Evolutionary conservation across 2,329 filamentous ascomycete species (phyloP).

Genomic region (Ophiocordyceps sinensis): DNA sequence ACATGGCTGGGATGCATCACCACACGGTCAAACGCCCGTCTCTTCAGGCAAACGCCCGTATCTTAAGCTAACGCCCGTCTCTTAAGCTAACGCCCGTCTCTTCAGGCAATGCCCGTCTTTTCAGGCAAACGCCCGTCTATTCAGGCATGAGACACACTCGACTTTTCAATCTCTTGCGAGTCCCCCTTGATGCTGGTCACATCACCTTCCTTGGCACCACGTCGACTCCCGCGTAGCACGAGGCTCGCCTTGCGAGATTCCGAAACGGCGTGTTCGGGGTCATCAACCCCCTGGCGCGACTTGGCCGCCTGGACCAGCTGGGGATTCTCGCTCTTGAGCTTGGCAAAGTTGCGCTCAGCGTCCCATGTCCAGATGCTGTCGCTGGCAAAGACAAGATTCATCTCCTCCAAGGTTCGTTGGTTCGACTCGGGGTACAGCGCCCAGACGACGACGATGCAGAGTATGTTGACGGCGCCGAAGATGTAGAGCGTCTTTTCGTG

Average conservation of each 20-base stretch:
- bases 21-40: too few relatives aligned
- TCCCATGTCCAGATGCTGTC: constrained; percentile 57
- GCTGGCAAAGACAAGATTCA: constrained; percentile 57
- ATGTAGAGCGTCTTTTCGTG: constrained; percentile 61
- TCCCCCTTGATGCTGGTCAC: not conserved
- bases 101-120: too few relatives aligned
- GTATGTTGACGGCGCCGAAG: constrained; percentile 52
- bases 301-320: constrained; percentile 15
- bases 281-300: constrained; percentile 1
- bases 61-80: too few relatives aligned
- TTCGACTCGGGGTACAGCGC: constrained; percentile 62
- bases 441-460: constrained; percentile 57
- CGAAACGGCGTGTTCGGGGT: constrained; percentile 8
- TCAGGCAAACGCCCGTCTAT: too few relatives aligned
- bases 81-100: too few relatives aligned
- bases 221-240: not conserved
- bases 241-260: constrained; percentile 2
- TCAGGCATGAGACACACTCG: constrained; percentile 15
- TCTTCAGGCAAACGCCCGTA: not conserved
- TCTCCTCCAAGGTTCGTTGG: constrained; percentile 60
- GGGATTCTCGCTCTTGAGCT: constrained; percentile 46
- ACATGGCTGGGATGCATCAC: too few relatives aligned
- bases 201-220: not conserved
- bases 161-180: constrained; percentile 2
- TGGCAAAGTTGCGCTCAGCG: constrained; percentile 48